Percentiles rank a stretch among this genome's conserved stretches.
Conservation (phyloP, 73 alveolate species). For the Paramecium octaurelia region DNA sequence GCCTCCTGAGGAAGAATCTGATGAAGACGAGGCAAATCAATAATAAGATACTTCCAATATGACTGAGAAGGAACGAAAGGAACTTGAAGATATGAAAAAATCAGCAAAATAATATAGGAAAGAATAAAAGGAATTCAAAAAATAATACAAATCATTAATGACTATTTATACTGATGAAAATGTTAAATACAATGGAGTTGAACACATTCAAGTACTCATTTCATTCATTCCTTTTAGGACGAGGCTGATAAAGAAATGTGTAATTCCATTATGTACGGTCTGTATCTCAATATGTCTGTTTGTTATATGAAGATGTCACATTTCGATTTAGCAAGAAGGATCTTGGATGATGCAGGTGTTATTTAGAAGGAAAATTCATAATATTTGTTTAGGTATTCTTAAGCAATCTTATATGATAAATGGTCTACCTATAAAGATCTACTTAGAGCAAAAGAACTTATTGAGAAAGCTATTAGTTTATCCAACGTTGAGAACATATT, state of each 20-base stretch:
- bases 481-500: constrained; percentile 50
- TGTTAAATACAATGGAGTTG: constrained; percentile 41
- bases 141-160: constrained; percentile 59
- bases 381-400: constrained; percentile 54
- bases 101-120: constrained; percentile 54
- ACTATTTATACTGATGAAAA: constrained; percentile 59
- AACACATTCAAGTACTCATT: not conserved
- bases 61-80: constrained; percentile 48
- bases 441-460: constrained; percentile 29
- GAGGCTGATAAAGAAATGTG: constrained; percentile 58
- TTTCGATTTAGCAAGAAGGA: constrained; percentile 45
- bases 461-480: constrained; percentile 46
- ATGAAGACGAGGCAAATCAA: constrained; percentile 21
- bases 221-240: not conserved
- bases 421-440: constrained; percentile 52
- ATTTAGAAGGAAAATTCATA: constrained; percentile 49
- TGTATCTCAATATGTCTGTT: constrained; percentile 56
- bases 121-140: constrained; percentile 62
- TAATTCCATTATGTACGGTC: constrained; percentile 32
- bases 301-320: constrained; percentile 57
- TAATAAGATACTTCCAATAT: not conserved
- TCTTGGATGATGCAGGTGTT: constrained; percentile 52
- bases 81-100: constrained; percentile 40
- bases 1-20: constrained; percentile 48
- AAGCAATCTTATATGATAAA: constrained; percentile 48